Evolutionary conservation across 2,329 filamentous ascomycete species (phyloP), one percentile per base, ranked within the genome.

Genomic region (Fusarium verrucosum): DNA sequence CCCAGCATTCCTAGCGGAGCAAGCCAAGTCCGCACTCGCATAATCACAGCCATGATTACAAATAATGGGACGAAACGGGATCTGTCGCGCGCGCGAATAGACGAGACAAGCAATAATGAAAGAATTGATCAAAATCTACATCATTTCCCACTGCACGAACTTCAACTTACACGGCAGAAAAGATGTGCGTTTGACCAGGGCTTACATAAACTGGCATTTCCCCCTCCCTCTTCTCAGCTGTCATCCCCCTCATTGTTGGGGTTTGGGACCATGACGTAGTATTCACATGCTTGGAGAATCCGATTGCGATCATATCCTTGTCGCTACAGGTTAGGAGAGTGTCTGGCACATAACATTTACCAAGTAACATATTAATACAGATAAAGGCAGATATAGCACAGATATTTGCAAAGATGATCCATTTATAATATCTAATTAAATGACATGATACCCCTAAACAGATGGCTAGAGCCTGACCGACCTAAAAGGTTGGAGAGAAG

Each of bases 221-320:
- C 84, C 85, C 1, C 83, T 85, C 46, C 72, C 57, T 65, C 28
- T 33, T 61, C 25, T 50, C 62, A n/a, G n/a, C n/a, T 4, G 25
- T 57, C 4, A 36, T 49, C 4, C 44, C 61, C 1, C 9, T 55
- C 10, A 19, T 14, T 59, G 2, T 42, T 65, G 7, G 40, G 50
- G 5, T 41, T 63, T 17, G 53, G 47, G 16, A 43, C 41, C 2
- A 59, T 65, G 38, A 36, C 44, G 13, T 41, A 47, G 4, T 50
- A 37, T 5, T 49, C 26, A 3, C 23, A 45, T 6, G 20, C 33
- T 14, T 50, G 49, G 44, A 46, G 44, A 13, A 13, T 40, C 2
- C 50, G 65, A 11, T 32, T 64, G 0, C 3, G 30, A 53, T 1
- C 26, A 55, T 14, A 40, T 61, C 0, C 38, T 57, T 5, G 0